Percentiles rank a stretch among this genome's conserved stretches.
These are phyloP conservation scores for Cordyceps cicadae DNA, from an alignment of 2,329 filamentous ascomycete genomes.

Conservation along the genomic window DNA sequence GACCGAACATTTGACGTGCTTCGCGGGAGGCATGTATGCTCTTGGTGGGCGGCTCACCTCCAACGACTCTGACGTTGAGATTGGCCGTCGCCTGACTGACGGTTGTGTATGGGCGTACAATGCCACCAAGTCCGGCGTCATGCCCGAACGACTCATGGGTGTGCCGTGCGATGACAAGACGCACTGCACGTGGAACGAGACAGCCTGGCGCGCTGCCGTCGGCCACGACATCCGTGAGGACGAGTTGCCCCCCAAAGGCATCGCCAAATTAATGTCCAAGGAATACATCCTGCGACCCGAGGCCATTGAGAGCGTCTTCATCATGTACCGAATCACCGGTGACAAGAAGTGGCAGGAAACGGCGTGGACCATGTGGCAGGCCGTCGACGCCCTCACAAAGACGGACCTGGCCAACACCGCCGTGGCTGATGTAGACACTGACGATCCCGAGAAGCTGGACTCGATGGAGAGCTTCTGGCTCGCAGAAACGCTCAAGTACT, in stretches of 20 bases:
- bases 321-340: conserved; percentile 45
- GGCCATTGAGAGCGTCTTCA: conserved; percentile 46
- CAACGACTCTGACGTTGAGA: conserved; percentile 34
- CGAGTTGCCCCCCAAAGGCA: conserved; percentile 44
- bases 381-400: conserved; percentile 37
- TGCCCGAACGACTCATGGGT: conserved; percentile 43
- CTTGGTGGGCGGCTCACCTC: conserved; percentile 51
- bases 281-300: conserved; percentile 45
- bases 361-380: conserved; percentile 47
- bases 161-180: conserved; percentile 27
- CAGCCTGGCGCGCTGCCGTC: conserved; percentile 16
- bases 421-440: conserved; percentile 30
- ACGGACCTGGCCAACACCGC: conserved; percentile 42
- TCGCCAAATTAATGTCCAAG: conserved; percentile 46
- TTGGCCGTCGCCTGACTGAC: conserved; percentile 39
- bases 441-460: conserved; percentile 36
- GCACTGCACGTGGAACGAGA: conserved; percentile 27
- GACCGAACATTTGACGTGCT: conserved; percentile 53
- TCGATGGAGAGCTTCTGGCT: conserved; percentile 69
- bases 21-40: conserved; percentile 56
- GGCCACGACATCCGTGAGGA: conserved; percentile 18
- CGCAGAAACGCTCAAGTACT: conserved; percentile 68
- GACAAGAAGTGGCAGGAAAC: conserved; percentile 36
- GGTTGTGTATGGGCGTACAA: conserved; percentile 51
- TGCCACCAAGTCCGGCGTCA: conserved; percentile 43